Percentiles rank a stretch among this genome's conserved stretches.
Evolutionary conservation across 176 grass and related monocot genomes (phyloP).

Genomic region (Oryza longistaminata): DNA sequence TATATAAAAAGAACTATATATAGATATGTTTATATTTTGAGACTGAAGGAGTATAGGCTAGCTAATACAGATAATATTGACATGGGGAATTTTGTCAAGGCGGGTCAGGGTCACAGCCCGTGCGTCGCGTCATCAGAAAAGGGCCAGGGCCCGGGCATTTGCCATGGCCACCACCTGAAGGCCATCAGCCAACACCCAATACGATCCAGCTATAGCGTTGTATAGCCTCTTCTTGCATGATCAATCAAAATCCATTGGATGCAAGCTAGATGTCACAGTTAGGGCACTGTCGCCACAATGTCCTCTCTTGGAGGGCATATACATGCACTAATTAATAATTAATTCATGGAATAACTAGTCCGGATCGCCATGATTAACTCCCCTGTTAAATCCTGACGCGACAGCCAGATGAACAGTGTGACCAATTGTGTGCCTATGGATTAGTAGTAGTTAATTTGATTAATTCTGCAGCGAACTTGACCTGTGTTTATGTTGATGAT

Average conservation of each 20-base stretch:
- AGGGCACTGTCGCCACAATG: neutral
- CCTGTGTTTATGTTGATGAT: neutral
- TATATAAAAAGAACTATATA: too few species aligned
- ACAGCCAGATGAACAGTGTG: neutral
- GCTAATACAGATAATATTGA: neutral
- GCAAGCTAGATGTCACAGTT: conserved; percentile 5
- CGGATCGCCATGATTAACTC: neutral
- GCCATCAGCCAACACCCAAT: neutral
- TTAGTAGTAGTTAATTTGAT: neutral
- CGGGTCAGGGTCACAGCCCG: neutral
- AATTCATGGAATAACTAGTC: neutral
- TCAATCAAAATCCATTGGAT: neutral
- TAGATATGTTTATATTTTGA: too few species aligned
- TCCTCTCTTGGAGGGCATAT: too few species aligned
- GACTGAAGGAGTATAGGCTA: too few species aligned
- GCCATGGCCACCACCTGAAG: conserved; percentile 13
- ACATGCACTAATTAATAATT: neutral
- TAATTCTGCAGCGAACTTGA: neutral
- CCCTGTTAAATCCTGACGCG: neutral
- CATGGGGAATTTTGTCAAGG: conserved; percentile 15
- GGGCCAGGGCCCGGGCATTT: neutral
- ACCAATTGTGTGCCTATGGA: neutral
- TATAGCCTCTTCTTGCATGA: too few species aligned
- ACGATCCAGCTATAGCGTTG: too few species aligned
- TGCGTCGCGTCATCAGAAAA: conserved; percentile 21